phyloP scores from a whole-genome alignment of 352 stramenopile species.

The Globisporangium abappressorium region DNA sequence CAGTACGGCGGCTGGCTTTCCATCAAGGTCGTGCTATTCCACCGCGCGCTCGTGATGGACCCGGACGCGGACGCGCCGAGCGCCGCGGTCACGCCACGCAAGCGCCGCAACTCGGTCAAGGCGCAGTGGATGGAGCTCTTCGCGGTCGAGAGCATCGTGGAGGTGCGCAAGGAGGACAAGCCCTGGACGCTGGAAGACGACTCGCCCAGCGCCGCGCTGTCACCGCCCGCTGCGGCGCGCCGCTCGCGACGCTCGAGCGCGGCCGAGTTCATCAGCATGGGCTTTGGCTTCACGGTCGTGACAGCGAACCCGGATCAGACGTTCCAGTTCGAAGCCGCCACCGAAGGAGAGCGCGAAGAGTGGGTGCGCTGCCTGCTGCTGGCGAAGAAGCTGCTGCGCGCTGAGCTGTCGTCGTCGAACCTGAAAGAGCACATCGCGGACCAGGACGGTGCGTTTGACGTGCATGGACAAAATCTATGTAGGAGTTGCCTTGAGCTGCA shows the following conservation, averaged over 20 bases:
- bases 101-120: constrained; percentile 39
- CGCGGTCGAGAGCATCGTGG: constrained; percentile 29
- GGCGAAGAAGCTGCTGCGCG: constrained; percentile 32
- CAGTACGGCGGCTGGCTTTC: constrained; percentile 50
- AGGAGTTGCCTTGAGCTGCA: neutral
- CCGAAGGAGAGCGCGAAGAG: constrained; percentile 35
- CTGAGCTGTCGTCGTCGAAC: constrained; percentile 1
- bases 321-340: constrained; percentile 39
- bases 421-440: constrained; percentile 6
- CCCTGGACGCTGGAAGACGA: constrained; percentile 20
- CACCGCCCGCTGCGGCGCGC: constrained; percentile 12
- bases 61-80: constrained; percentile 31
- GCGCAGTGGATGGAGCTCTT: constrained; percentile 47
- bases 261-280: constrained; percentile 21
- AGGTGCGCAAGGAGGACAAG: constrained; percentile 31
- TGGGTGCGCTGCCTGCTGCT: constrained; percentile 43
- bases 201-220: constrained; percentile 7
- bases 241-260: constrained; percentile 19
- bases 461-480: neutral
- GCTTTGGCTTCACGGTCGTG: constrained; percentile 34
- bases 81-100: constrained; percentile 34
- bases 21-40: constrained; percentile 44
- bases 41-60: constrained; percentile 48
- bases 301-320: constrained; percentile 26
- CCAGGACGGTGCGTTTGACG: constrained; percentile 19